Evolutionary conservation across 805 yeast species (phyloP).

Genomic region (Sugiyamaella americana): DNA sequence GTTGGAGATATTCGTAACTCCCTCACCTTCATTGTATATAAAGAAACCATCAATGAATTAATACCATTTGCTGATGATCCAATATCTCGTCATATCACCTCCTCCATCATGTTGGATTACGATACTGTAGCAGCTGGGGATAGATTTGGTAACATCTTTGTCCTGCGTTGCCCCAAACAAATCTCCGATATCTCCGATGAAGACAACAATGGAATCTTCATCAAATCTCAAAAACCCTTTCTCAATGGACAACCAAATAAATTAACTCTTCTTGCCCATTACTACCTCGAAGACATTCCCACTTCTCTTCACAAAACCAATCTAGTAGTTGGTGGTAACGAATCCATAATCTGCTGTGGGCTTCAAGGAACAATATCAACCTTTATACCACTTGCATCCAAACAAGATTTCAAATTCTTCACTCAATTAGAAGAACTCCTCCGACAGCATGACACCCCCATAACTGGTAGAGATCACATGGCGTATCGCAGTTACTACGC

Average conservation of each 20-base stretch:
- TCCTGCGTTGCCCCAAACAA: constrained; percentile 53
- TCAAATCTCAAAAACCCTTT: constrained; percentile 30
- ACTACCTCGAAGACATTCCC: constrained; percentile 63
- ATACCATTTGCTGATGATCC: constrained; percentile 65
- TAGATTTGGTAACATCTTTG: constrained; percentile 73
- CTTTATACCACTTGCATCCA: constrained; percentile 58
- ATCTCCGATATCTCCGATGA: constrained; percentile 45
- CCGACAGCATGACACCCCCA: constrained; percentile 25
- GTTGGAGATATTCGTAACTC: constrained; percentile 72
- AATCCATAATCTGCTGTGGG: constrained; percentile 64
- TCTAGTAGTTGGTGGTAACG: constrained; percentile 57
- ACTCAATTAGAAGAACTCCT: constrained; percentile 44
- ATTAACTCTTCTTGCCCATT: constrained; percentile 48
- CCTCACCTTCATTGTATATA: constrained; percentile 49
- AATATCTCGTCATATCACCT: constrained; percentile 59
- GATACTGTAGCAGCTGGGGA: constrained; percentile 81
- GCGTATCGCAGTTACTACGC: constrained; percentile 71
- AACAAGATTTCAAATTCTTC: constrained; percentile 57
- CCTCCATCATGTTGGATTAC: constrained; percentile 57
- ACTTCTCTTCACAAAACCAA: constrained; percentile 52
- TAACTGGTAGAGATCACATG: constrained; percentile 63
- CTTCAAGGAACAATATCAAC: constrained; percentile 78
- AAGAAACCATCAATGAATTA: constrained; percentile 40
- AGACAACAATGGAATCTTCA: constrained; percentile 41
- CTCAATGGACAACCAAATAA: constrained; percentile 51